A percentile compares a stretch with the other conserved stretches of the same genome.
phyloP scores from a whole-genome alignment of 1,284 basidiomycete genomes.

The Rhodofomes roseus region DNA sequence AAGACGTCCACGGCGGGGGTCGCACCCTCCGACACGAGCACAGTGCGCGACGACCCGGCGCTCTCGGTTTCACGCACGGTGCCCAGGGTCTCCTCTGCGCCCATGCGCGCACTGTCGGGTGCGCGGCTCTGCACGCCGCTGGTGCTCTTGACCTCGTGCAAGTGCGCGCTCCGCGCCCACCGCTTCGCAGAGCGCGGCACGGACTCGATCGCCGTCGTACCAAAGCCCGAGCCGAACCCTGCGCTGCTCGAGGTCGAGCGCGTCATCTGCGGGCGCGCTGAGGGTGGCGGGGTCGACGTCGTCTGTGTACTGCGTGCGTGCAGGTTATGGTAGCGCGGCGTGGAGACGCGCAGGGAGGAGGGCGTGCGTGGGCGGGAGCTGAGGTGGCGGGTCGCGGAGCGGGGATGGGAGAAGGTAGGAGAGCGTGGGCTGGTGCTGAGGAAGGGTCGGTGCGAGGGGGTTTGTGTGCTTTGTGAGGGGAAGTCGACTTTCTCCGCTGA shows the following conservation, averaged over 20 bases:
- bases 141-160: slow-evolving; percentile 56
- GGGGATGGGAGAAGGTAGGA: slow-evolving; percentile 14
- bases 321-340: slow-evolving; percentile 16
- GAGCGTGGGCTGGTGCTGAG: slow-evolving; percentile 6
- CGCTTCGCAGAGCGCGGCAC: slow-evolving; percentile 48
- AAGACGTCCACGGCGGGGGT: slow-evolving; percentile 8
- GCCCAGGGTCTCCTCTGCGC: background rate
- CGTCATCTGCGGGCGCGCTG: slow-evolving; percentile 33
- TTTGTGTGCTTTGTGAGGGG: slow-evolving; percentile 17
- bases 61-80: background rate
- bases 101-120: background rate
- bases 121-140: background rate
- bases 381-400: slow-evolving; percentile 10
- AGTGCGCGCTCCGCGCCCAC: slow-evolving; percentile 68
- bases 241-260: slow-evolving; percentile 45
- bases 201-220: slow-evolving; percentile 27
- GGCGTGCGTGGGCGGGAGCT: slow-evolving; percentile 25
- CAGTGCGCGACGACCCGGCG: background rate
- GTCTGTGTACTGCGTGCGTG: slow-evolving; percentile 9
- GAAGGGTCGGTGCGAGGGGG: slow-evolving; percentile 7
- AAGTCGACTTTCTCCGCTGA: slow-evolving; percentile 20
- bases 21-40: background rate
- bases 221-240: slow-evolving; percentile 25
- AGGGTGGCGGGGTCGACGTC: slow-evolving; percentile 10
- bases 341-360: slow-evolving; percentile 18